Conservation (phyloP, 2,329 filamentous ascomycete genomes). For the Teratosphaeria destructans region DNA sequence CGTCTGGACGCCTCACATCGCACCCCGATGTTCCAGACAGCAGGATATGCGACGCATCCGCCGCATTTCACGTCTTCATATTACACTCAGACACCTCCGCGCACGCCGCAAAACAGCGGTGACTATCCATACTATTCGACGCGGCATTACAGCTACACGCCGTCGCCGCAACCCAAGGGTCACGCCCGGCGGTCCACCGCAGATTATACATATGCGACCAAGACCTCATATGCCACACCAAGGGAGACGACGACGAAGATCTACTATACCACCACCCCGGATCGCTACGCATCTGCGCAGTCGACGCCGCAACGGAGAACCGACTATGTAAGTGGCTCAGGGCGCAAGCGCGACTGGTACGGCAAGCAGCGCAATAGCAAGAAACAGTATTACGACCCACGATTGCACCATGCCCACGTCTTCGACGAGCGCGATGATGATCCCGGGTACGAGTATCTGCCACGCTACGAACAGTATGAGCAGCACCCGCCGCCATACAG, state of each 20-base stretch:
- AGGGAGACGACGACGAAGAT: slow-evolving; percentile 20
- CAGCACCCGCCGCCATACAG: slow-evolving; percentile 37
- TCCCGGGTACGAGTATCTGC: slow-evolving; percentile 35
- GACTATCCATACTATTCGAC: slow-evolving; percentile 43
- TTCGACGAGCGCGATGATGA: slow-evolving; percentile 45
- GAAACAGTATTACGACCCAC: slow-evolving; percentile 38
- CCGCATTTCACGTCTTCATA: slow-evolving; percentile 36
- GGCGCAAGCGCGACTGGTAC: slow-evolving; percentile 30
- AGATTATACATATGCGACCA: slow-evolving; percentile 37
- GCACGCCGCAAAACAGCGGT: slow-evolving; percentile 34
- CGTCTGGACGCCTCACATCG: slow-evolving; percentile 26
- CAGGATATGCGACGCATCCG: slow-evolving; percentile 30
- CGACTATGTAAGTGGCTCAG: slow-evolving; percentile 58
- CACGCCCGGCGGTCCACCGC: slow-evolving; percentile 49
- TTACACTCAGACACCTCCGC: slow-evolving; percentile 38
- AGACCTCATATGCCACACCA: slow-evolving; percentile 19
- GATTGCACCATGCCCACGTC: slow-evolving; percentile 40
- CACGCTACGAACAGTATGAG: slow-evolving; percentile 30
- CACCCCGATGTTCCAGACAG: slow-evolving; percentile 24
- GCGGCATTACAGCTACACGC: slow-evolving; percentile 38
- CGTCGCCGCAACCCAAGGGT: slow-evolving; percentile 37
- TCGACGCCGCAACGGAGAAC: slow-evolving; percentile 45
- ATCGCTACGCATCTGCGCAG: slow-evolving; percentile 35
- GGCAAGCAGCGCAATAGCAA: slow-evolving; percentile 27
- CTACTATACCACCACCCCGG: slow-evolving; percentile 32